phyloP scores from a whole-genome alignment of 768 basidiomycete genomes.

The Leccinum ochraceum region DNA sequence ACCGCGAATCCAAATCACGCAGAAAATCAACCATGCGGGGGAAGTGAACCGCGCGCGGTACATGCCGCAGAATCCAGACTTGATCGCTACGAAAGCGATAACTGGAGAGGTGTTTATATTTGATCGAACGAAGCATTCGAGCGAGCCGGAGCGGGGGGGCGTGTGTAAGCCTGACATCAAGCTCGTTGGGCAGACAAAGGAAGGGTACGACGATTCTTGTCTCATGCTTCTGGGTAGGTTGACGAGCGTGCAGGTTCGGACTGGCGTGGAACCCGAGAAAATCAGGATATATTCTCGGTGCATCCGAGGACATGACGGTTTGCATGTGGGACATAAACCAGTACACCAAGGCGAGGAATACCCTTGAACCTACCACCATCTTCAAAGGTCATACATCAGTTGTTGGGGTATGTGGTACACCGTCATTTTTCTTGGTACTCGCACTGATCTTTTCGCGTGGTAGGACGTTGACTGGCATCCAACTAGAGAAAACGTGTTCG shows the following conservation, averaged over 20 bases:
- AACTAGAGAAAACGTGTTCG: constrained; percentile 79
- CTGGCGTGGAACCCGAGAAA: constrained; percentile 90
- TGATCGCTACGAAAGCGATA: constrained; percentile 94
- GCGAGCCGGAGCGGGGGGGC: constrained; percentile 84
- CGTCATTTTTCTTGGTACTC: not conserved
- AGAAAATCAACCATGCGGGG: constrained; percentile 92
- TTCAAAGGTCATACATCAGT: constrained; percentile 90
- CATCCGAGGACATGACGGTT: constrained; percentile 94
- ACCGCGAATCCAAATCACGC: constrained; percentile 86
- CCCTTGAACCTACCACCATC: constrained; percentile 80
- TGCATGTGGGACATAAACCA: constrained; percentile 96
- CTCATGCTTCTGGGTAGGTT: constrained; percentile 2
- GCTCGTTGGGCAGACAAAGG: constrained; percentile 85
- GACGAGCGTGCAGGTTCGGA: constrained; percentile 71
- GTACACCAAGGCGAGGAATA: constrained; percentile 75
- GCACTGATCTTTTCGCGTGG: constrained; percentile 2
- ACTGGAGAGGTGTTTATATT: constrained; percentile 93
- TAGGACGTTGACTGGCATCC: constrained; percentile 98
- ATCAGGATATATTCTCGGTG: constrained; percentile 82
- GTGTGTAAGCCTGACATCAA: constrained; percentile 89
- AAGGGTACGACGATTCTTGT: constrained; percentile 65
- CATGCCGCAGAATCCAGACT: constrained; percentile 98
- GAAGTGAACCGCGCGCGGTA: constrained; percentile 98
- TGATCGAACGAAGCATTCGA: constrained; percentile 95
- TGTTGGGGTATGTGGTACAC: constrained; percentile 70